Base-by-base conservation (phyloP, 2,329 filamentous ascomycete genomes). In the Hypoxylon sp. region DNA sequence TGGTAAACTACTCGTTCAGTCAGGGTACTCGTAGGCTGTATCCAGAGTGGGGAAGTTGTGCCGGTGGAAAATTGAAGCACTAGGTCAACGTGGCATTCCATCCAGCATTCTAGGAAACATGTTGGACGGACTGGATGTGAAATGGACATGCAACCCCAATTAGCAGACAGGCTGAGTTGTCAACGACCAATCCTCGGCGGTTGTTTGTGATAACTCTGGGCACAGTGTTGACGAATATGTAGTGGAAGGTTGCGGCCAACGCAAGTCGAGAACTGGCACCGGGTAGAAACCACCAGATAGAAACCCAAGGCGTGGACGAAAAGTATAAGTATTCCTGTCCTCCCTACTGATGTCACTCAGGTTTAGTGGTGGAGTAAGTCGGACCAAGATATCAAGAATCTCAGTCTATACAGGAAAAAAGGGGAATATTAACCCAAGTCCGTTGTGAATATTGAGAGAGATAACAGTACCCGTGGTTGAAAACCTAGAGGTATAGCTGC, bases 101-200 rank as follows among this genome's bases (percentile, higher is more conserved):
- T 71, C 72, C 70, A 77, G 72, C 71, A 70, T 73, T 73, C 68
- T 70, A 74, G 65, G 61, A 70, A 71, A 70, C 63, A 72, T 73
- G 71, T 73, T 74, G 73, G 73, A 74, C 73, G 65, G 72, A 70
- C 68, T 74, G 67, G 69, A 70, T 72, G 74, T 65, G 69, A 72
- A 73, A 71, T 78, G 73, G 72, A 68, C 75, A 78, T 78, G 76
- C 73, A 78, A 78, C 75, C 76, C 74, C 74, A 77, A 76, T 74
- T 70, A 73, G 68, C 66, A 77, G 73, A 73, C 67, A 73, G 73
- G 72, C 70, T 76, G 75, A 72, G 74, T 75, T 74, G 74, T 76
- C 72, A 73, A 74, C 63, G 70, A 73, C 75, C 72, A 75, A 72
- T 75, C 70, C 70, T 72, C 56, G 70, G 59, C 44, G 64, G 55